Percentiles rank a stretch among this genome's conserved stretches.
phyloP scores from a whole-genome alignment of 1,284 basidiomycete genomes.

The Leccinum huronense region DNA sequence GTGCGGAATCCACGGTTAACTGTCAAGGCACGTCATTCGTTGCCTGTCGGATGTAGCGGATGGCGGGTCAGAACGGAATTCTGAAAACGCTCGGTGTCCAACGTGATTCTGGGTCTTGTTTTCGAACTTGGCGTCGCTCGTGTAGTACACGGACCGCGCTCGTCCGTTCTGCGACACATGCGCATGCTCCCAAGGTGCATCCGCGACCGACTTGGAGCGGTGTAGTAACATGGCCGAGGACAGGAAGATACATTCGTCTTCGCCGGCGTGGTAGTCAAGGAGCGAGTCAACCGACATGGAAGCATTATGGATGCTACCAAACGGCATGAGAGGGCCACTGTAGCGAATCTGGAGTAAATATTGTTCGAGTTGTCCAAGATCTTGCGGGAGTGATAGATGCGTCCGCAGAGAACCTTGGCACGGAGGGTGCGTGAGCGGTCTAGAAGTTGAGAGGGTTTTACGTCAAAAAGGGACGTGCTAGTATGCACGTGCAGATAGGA shows the following conservation, averaged over 20 bases:
- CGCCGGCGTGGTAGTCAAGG: neutral
- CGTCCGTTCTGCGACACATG: slow-evolving; percentile 25
- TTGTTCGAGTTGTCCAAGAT: slow-evolving; percentile 16
- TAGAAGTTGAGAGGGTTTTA: slow-evolving; percentile 21
- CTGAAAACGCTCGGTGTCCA: neutral
- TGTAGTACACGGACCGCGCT: slow-evolving; percentile 19
- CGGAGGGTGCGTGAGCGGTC: slow-evolving; percentile 28
- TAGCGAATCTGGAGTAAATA: slow-evolving; percentile 6
- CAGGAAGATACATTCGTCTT: slow-evolving; percentile 2
- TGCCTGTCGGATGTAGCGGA: slow-evolving; percentile 1
- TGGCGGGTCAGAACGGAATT: neutral
- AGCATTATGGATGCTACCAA: slow-evolving; percentile 3
- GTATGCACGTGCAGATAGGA: slow-evolving; percentile 2
- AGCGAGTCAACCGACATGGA: slow-evolving; percentile 19
- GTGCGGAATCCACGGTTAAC: slow-evolving; percentile 1
- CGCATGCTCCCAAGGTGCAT: slow-evolving; percentile 33
- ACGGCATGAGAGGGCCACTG: slow-evolving; percentile 5
- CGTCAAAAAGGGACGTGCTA: slow-evolving; percentile 26
- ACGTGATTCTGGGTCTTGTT: slow-evolving; percentile 14
- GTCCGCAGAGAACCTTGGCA: slow-evolving; percentile 24
- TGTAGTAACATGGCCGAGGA: slow-evolving; percentile 22
- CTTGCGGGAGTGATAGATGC: slow-evolving; percentile 23
- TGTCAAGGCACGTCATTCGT: neutral
- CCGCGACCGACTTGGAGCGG: slow-evolving; percentile 29
- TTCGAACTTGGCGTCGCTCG: slow-evolving; percentile 28